phyloP scores from a whole-genome alignment of 495 filamentous ascomycete genomes.

The Annulohypoxylon bovei region DNA sequence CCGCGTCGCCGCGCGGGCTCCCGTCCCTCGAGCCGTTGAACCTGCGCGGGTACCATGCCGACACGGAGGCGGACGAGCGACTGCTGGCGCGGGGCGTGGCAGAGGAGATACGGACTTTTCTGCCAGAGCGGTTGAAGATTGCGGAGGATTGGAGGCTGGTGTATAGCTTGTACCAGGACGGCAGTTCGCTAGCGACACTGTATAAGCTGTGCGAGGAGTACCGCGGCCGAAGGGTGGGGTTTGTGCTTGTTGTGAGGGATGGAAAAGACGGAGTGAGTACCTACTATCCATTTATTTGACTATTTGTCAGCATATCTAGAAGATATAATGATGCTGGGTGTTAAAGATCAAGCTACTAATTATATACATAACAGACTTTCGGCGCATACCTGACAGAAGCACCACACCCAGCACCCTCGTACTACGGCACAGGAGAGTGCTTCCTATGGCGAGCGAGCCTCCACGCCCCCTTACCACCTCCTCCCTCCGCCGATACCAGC shows the following conservation, averaged over 20 bases:
- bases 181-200: slow-evolving; percentile 84
- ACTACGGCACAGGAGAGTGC: slow-evolving; percentile 96
- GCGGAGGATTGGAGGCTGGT: slow-evolving; percentile 85
- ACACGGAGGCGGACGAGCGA: slow-evolving; percentile 50
- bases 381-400: slow-evolving; percentile 93
- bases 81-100: slow-evolving; percentile 78
- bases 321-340: neutral
- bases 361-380: slow-evolving; percentile 68
- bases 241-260: slow-evolving; percentile 87
- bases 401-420: slow-evolving; percentile 80
- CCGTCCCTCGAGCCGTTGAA: slow-evolving; percentile 58
- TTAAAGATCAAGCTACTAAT: slow-evolving; percentile 1
- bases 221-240: slow-evolving; percentile 77
- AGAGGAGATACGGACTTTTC: slow-evolving; percentile 91
- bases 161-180: slow-evolving; percentile 94
- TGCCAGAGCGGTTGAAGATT: slow-evolving; percentile 86
- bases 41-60: slow-evolving; percentile 52
- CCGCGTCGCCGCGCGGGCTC: slow-evolving; percentile 52
- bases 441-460: slow-evolving; percentile 91
- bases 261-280: slow-evolving; percentile 71
- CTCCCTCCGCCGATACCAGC: slow-evolving; percentile 78
- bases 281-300: neutral
- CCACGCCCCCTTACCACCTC: slow-evolving; percentile 72
- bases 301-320: neutral
- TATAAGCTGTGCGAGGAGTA: slow-evolving; percentile 76